Conservation (phyloP, 2,329 filamentous ascomycete species). For the Neofusicoccum umdonicola region DNA sequence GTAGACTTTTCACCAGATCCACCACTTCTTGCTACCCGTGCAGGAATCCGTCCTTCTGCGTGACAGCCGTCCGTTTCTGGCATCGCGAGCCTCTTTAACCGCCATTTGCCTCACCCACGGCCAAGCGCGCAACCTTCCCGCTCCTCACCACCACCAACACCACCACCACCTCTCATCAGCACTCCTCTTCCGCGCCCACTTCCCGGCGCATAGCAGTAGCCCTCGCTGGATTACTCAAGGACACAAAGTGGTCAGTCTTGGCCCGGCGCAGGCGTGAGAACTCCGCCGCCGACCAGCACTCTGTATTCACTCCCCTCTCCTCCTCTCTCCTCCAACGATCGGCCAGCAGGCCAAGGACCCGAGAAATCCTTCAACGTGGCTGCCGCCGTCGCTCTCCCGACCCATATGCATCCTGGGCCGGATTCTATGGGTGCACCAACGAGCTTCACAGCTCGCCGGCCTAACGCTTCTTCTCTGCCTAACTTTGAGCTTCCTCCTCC, state of each 20-base stretch:
- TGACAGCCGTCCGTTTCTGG: slow-evolving; percentile 17
- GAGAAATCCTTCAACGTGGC: slow-evolving; percentile 59
- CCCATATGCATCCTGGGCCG: slow-evolving; percentile 61
- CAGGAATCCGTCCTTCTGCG: slow-evolving; percentile 18
- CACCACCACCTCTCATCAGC: background rate
- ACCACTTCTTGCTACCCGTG: background rate
- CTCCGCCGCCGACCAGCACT: slow-evolving; percentile 37
- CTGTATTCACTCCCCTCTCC: slow-evolving; percentile 41
- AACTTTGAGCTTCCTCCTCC: slow-evolving; percentile 68
- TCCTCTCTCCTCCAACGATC: slow-evolving; percentile 32
- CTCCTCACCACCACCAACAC: slow-evolving; percentile 1
- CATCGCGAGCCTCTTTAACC: slow-evolving; percentile 17
- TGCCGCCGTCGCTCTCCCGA: slow-evolving; percentile 59
- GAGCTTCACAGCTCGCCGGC: slow-evolving; percentile 69
- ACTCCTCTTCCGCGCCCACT: slow-evolving; percentile 16
- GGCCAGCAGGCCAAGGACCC: slow-evolving; percentile 41
- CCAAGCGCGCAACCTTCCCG: background rate
- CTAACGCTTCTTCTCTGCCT: slow-evolving; percentile 66
- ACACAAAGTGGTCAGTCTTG: slow-evolving; percentile 50
- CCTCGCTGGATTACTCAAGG: slow-evolving; percentile 51
- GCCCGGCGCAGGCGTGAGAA: slow-evolving; percentile 40
- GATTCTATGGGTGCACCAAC: slow-evolving; percentile 60
- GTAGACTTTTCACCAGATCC: slow-evolving; percentile 7
- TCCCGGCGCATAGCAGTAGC: slow-evolving; percentile 23
- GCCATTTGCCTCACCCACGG: slow-evolving; percentile 5